Base-by-base conservation (phyloP, 2,329 filamentous ascomycete genomes). In the Myrmaecium sp. region DNA sequence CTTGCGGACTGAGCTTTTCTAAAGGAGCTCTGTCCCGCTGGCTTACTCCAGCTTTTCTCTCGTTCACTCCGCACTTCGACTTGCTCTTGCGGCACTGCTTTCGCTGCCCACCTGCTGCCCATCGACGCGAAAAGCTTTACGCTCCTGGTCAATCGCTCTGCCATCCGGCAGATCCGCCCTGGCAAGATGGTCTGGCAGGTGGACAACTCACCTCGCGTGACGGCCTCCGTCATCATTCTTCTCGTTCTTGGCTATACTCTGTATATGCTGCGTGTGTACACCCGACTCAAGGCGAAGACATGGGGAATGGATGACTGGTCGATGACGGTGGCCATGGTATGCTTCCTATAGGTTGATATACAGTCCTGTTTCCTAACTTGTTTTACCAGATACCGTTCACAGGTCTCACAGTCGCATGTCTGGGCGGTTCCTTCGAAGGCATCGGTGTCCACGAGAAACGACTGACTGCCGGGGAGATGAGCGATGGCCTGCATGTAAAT, bases 221-320 rank as follows among this genome's bases (percentile, higher is more conserved):
- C 39, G 15, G 40, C 33, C n/a, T 30, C 36, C 4, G 31, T 43
- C 12, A 29, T 43, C 14, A 28, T 24, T 6, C 30, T 36, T 13
- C 34, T 33, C 9, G 20, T 32, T 10, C 22, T 41, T 8, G 36
- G 35, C 5, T 39, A 34, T 23, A 22, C 33, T 3, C 28, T 34
- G 4, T 39, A 36, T 24, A 31, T 18, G 3, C 29, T 43, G 18
- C 39, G 39, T 6, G 25, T 35, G 3, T 37, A 42, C 21, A 38
- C 35, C 10, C 25, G 39, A 11, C 13, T 40, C 7, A 34, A 28
- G 13, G 35, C 31, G 14, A 23, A 31, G 6, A 32, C 35, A 7
- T 49, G 43, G 36, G 46, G 43, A 5, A 28, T 39, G 6, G 46
- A 50, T 17, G 46, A 49, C 15, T 46, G 40, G 40, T 33, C 37